Conservation (phyloP, 257 asterid genomes). For the Echites panduratus region DNA sequence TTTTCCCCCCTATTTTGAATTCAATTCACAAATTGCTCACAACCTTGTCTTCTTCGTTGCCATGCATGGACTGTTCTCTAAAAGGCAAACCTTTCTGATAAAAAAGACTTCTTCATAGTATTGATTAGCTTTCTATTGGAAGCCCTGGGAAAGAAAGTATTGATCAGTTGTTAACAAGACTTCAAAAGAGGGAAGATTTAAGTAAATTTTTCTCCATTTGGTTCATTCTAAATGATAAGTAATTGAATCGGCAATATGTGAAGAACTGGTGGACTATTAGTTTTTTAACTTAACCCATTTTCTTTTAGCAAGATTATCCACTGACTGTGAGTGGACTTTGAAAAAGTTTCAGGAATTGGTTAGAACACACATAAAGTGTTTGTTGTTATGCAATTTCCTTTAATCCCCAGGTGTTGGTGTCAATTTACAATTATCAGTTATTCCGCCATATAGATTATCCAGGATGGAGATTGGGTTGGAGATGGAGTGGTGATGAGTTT, state of each 20-base stretch:
- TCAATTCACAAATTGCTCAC: background rate
- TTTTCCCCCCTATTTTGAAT: background rate
- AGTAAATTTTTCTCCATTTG: no score
- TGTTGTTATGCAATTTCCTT: background rate
- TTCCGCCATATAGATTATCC: conserved; percentile 68
- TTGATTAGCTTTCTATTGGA: background rate
- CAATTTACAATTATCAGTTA: conserved; percentile 59
- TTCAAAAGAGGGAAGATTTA: no score
- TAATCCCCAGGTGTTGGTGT: conserved; percentile 36
- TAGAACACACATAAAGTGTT: background rate
- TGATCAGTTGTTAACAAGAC: no score
- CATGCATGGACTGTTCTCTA: no score
- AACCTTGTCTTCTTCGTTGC: no score
- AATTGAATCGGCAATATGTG: background rate
- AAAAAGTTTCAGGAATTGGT: background rate
- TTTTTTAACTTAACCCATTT: background rate
- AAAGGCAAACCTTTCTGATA: background rate
- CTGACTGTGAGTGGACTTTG: background rate
- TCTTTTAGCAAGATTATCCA: background rate
- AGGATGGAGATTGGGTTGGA: conserved; percentile 73
- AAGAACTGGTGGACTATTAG: background rate
- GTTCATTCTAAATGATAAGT: no score
- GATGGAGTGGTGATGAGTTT: conserved; percentile 53
- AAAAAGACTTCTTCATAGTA: no score
- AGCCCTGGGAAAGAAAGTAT: background rate